Evolutionary conservation across 768 basidiomycete species (phyloP), one percentile per base, ranked within the genome.

Genomic region (Amanita phalloides): DNA sequence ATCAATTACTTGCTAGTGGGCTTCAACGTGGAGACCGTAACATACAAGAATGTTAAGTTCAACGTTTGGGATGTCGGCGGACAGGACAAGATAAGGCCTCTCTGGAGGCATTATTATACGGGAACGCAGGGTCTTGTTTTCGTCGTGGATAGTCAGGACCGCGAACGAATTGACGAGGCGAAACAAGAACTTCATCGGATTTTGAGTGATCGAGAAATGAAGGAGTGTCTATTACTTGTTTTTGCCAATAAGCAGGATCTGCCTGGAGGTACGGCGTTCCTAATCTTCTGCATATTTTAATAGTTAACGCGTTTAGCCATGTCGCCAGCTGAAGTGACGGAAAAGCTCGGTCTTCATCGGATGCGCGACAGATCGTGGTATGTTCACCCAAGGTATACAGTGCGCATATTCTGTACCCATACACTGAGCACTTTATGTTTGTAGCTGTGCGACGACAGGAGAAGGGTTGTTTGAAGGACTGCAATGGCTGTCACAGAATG

Each of bases 191-290:
- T 98, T 26, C 94, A 97, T 63, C 81, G 93, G 55, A 97, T 98
- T 71, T 74, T 98, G 67, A 86, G 88, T 58, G 95, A 98, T 66
- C 75, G 95, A 56, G 95, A 98, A 69, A 97, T 98, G 95, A 92
- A 90, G 70, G 94, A 97, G 58, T 97, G 94, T 65, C 66, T 98
- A 51, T 65, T 98, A 63, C 84, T 98, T 54, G 94, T 98, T n/a
- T 98, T 98, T 68, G 94, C 95, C 32, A 98, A 98, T 73, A 98
- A 98, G 73, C 95, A 98, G 70, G 95, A 98, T 78, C 71, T 98
- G 59, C 92, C 92, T 6, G 92, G 90, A 68, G 94, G 94, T 95
- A 60, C 59, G 83, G 25, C 20, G 14, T 42, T 49, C 8, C 47
- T 23, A 6, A 11, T 26, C 35, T 7, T 30, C 30, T 25, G 36